Evolutionary conservation across 805 yeast genomes (phyloP).

Genomic region (Nakazawaea anatomiae): DNA sequence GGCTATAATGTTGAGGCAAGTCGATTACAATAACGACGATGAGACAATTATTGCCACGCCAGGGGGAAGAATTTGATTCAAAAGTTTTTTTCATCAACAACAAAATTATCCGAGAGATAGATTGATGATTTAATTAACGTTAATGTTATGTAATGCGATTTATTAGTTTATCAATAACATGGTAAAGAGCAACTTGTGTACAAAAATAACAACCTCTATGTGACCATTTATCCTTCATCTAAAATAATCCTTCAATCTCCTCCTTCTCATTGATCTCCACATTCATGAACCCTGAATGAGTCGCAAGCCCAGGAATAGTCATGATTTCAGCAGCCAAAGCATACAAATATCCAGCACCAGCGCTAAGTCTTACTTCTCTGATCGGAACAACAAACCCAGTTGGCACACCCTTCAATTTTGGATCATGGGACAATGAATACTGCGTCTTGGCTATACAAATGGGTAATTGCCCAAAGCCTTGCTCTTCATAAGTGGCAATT

Average conservation of each 20-base stretch:
- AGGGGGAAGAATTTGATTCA: constrained; percentile 6
- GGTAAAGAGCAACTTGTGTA: too few species aligned
- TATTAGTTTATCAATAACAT: too few species aligned
- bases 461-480: constrained; percentile 75
- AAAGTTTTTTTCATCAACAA: background rate
- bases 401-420: constrained; percentile 79
- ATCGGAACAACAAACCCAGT: constrained; percentile 75
- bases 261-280: constrained; percentile 78
- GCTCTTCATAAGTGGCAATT: constrained; percentile 59
- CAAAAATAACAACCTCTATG: too few species aligned
- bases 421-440: constrained; percentile 79
- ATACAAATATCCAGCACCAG: constrained; percentile 83
- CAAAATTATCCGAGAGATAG: background rate
- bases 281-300: constrained; percentile 83
- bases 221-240: constrained; percentile 5
- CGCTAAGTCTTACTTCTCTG: constrained; percentile 76
- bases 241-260: constrained; percentile 77
- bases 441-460: constrained; percentile 85
- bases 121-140: too few species aligned
- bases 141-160: too few species aligned
- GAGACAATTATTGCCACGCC: constrained; percentile 13
- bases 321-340: constrained; percentile 84
- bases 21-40: constrained; percentile 40
- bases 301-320: constrained; percentile 83
- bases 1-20: constrained; percentile 84